Percentiles rank a stretch among this genome's conserved stretches.
Conservation (phyloP, 1,139 yeast genomes). For the Pichiaceae sp. region DNA sequence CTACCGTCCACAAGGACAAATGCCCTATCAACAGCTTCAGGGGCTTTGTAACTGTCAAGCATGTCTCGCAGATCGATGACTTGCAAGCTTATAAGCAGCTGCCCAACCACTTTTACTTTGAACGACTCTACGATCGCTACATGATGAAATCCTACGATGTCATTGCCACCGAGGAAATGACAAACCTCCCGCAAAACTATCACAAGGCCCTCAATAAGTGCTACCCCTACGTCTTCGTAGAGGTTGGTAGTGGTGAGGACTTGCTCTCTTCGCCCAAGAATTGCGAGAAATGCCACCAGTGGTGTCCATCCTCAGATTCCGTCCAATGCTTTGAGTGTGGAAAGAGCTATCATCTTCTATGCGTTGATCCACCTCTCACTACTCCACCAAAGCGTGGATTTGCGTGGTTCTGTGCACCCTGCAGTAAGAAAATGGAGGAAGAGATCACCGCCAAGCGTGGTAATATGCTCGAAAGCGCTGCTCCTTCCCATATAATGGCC, state of each 20-base stretch:
- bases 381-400: slow-evolving; percentile 82
- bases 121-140: slow-evolving; percentile 78
- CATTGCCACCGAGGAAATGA: slow-evolving; percentile 47
- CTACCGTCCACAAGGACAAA: slow-evolving; percentile 80
- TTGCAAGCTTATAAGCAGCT: slow-evolving; percentile 43
- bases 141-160: slow-evolving; percentile 81
- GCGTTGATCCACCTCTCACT: slow-evolving; percentile 78
- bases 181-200: slow-evolving; percentile 52
- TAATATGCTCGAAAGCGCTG: slow-evolving; percentile 23
- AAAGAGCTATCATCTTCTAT: slow-evolving; percentile 65
- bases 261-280: slow-evolving; percentile 56
- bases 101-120: slow-evolving; percentile 78
- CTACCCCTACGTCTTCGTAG: slow-evolving; percentile 69
- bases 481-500: slow-evolving; percentile 20
- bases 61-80: slow-evolving; percentile 57
- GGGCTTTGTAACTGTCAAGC: slow-evolving; percentile 67
- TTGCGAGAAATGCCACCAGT: slow-evolving; percentile 72
- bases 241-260: slow-evolving; percentile 59
- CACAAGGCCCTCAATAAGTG: slow-evolving; percentile 57
- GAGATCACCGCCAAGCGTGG: slow-evolving; percentile 30
- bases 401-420: slow-evolving; percentile 87
- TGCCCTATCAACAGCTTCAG: slow-evolving; percentile 74
- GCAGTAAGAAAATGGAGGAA: slow-evolving; percentile 45
- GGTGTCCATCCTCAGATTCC: slow-evolving; percentile 74
- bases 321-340: slow-evolving; percentile 79